Evolutionary conservation across 805 yeast species (phyloP).

Genomic region (Yamadazyma olivae): DNA sequence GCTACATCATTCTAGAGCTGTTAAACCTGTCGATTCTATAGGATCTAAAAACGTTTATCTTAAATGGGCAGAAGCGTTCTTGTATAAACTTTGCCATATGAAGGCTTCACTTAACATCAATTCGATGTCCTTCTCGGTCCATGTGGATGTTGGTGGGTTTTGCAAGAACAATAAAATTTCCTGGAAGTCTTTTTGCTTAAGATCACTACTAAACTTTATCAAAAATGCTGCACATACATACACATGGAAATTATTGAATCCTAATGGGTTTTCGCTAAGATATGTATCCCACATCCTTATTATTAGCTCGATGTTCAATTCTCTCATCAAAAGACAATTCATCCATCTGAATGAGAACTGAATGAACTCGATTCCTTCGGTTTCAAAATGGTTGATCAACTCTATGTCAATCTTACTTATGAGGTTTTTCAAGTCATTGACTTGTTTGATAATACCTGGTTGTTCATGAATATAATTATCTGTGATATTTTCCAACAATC

Average conservation of each 20-base stretch:
- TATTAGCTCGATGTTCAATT: constrained; percentile 70
- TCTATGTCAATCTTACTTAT: constrained; percentile 77
- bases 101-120: constrained; percentile 91
- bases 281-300: constrained; percentile 99
- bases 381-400: constrained; percentile 68
- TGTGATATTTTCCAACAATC: constrained; percentile 88
- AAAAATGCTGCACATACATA: constrained; percentile 97
- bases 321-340: constrained; percentile 97
- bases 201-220: constrained; percentile 77
- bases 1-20: too few relatives aligned
- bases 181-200: constrained; percentile 88
- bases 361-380: constrained; percentile 87
- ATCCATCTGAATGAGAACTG: constrained; percentile 98
- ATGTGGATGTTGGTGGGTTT: constrained; percentile 78
- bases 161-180: constrained; percentile 90
- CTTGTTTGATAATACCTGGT: constrained; percentile 94
- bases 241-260: constrained; percentile 89
- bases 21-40: too few relatives aligned
- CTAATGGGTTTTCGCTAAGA: constrained; percentile 66
- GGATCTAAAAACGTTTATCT: too few relatives aligned
- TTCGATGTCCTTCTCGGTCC: constrained; percentile 91
- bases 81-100: constrained; percentile 92
- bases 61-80: constrained; percentile 86
- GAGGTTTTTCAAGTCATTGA: constrained; percentile 70
- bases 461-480: constrained; percentile 98